Evolutionary conservation across 2,329 filamentous ascomycete species (phyloP), one percentile per base, ranked within the genome.

Genomic region (Domatiomyces globalis): DNA sequence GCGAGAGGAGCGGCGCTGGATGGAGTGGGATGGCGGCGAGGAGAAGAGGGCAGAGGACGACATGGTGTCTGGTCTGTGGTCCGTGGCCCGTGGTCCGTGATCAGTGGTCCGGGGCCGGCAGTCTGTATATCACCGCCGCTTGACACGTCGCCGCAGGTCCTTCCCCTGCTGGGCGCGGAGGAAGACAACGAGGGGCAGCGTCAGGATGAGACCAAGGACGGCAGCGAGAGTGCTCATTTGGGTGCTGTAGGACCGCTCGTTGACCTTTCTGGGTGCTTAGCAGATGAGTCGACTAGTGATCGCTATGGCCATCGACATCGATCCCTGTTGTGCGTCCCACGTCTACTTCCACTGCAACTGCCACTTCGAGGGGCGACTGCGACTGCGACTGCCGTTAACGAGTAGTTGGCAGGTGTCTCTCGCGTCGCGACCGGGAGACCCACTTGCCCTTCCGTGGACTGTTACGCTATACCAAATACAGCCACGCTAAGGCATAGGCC

Each of bases 1-100:
- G 54, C 58, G 62, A 39, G 65, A 64, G 25, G 55, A 54, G 36
- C 56, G 51, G 47, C 58, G 56, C 44, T 49, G 48, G 9, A 50
- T 39, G 33, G 33, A 39, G 12, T 15, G 33, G 10, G 33, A 48
- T 29, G 54, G 53, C 43, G 52, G 53, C 43, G 49, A 50, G 45
- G 51, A 52, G 20, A 54, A 22, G 18, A 54, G 48, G 10, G 48
- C 54, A n/a, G 55, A 56, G 49, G 43, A 50, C n/a, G 29, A 46
- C 49, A 50, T 44, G 43, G 20, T 44, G 42, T 18, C 7, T 10
- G 48, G 18, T n/a, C 39, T n/a, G n/a, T 19, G n/a, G 27, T 19
- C 44, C 5, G 6, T 20, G 29, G 43, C 20, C 12, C 4, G 33
- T 15, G 33, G 33, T 39, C 10, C 33, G 10, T 10, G 7, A 5